Base-by-base conservation (phyloP, 2,329 filamentous ascomycete genomes). In the Leptographium flavum region DNA sequence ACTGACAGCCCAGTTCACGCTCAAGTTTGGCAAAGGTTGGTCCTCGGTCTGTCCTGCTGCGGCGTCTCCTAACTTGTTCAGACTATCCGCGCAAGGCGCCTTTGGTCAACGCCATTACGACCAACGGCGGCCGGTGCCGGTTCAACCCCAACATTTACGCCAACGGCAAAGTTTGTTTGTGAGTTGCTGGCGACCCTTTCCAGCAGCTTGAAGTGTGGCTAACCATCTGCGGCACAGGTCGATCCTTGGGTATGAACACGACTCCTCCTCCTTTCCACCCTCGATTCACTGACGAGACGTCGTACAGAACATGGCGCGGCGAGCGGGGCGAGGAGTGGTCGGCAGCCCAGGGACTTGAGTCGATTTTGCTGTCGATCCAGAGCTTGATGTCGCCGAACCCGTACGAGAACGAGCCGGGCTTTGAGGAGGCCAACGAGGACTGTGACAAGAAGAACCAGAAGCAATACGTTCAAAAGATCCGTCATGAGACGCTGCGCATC, bases 71-170 rank as follows among this genome's bases (percentile, higher is more conserved):
- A 33, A 50, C 45, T 28, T 38, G 1, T 38, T n/a, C 50, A 87
- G 87, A 94, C 3, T 98, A 98, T 57, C 92, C 92, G 6, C 68
- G 73, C 41, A 80, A 77, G 53, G 72, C 76, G 1, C 78, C 78
- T 2, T 51, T 54, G 14, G 77, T 81, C 23, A 76, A 70, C 22
- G 81, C 83, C 23, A 73, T 80, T 36, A 96, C 92, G 0, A 98
- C 90, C 2, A 95, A 96, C 58, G 70, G 73, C n/a, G 90, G 90
- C 11, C 73, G 81, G 48, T 87, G 82, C 58, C 80, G 92, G 8
- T 96, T 96, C 69, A 95, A 95, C 57, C 92, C 92, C 4, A 98
- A 98, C 58, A 94, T 98, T 49, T 98, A 98, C 59, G 73, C 87
- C 1, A 77, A 68, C 42, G 92, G 92, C 41, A 93, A 90, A 64